Conservation (phyloP, 1,284 basidiomycete species). For the Macrocybe sp. region DNA sequence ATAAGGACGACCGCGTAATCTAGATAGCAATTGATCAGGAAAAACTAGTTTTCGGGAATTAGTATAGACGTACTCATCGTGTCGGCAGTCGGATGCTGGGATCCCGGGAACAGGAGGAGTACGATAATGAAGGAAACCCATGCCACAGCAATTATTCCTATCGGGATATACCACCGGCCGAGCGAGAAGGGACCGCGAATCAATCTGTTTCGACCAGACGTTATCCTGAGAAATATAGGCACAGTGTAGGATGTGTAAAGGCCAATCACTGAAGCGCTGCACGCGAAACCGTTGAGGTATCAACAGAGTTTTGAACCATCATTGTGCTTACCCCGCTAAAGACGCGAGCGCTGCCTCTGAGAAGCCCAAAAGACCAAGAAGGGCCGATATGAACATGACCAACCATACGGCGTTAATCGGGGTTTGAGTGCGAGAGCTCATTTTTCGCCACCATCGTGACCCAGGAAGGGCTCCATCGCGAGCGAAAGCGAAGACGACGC, state of each 20-base stretch:
- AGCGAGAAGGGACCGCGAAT: not conserved
- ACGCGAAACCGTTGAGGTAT: too few relatives aligned
- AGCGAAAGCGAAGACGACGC: conserved; percentile 71
- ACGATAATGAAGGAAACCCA: conserved; percentile 4
- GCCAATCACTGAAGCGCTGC: too few relatives aligned
- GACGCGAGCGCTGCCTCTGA: not conserved
- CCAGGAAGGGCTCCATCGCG: conserved; percentile 70
- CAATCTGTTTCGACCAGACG: too few relatives aligned
- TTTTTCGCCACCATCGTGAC: conserved; percentile 36
- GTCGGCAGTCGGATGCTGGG: not conserved
- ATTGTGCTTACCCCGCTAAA: not conserved
- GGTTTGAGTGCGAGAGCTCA: not conserved
- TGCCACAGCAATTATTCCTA: conserved; percentile 1
- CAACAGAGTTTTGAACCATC: too few relatives aligned
- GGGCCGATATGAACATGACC: not conserved
- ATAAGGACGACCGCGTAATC: conserved; percentile 68
- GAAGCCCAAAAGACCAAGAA: conserved; percentile 4
- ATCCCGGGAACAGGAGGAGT: conserved; percentile 2
- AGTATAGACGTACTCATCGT: not conserved
- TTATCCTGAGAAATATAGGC: too few relatives aligned
- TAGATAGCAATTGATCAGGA: conserved; percentile 16
- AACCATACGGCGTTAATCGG: conserved; percentile 4
- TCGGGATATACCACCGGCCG: not conserved
- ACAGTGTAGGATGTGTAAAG: too few relatives aligned
- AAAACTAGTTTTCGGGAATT: too few relatives aligned